A percentile compares a stretch with the other conserved stretches of the same genome.
These are phyloP conservation scores for Microascus cirrosus DNA, from an alignment of 2,329 filamentous ascomycete genomes.

Conservation along the genomic window DNA sequence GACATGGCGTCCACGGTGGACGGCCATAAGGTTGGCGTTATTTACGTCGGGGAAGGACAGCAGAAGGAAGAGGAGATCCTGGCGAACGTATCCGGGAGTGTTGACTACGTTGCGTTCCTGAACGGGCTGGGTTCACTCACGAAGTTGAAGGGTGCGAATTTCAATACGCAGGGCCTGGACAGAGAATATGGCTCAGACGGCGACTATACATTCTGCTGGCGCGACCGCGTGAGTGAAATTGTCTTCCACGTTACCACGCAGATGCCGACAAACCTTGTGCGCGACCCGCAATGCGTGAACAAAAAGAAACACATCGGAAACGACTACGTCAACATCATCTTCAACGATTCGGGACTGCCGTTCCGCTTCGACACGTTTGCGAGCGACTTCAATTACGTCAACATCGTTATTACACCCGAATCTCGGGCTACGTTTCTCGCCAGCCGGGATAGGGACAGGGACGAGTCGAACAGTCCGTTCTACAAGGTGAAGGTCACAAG, in stretches of 20 bases:
- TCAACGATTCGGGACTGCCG: constrained; percentile 86
- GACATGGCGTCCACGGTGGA: constrained; percentile 86
- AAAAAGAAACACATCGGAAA: constrained; percentile 97
- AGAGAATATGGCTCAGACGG: constrained; percentile 68
- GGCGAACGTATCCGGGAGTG: constrained; percentile 73
- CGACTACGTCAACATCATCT: constrained; percentile 95
- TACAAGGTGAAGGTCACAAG: constrained; percentile 87
- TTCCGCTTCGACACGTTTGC: constrained; percentile 89
- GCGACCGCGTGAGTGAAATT: constrained; percentile 87
- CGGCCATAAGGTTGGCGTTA: constrained; percentile 87
- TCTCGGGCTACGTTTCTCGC: constrained; percentile 68
- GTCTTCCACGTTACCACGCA: constrained; percentile 94
- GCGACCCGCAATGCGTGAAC: constrained; percentile 62
- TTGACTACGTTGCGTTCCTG: constrained; percentile 80
- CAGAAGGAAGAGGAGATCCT: constrained; percentile 74
- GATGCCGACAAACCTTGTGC: constrained; percentile 81
- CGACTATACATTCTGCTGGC: constrained; percentile 84
- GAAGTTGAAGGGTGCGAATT: constrained; percentile 67
- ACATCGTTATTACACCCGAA: constrained; percentile 89
- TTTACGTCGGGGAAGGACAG: constrained; percentile 86
- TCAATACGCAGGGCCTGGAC: constrained; percentile 90
- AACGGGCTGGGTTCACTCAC: constrained; percentile 73
- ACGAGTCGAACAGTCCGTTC: constrained; percentile 38
- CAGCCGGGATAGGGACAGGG: constrained; percentile 30
- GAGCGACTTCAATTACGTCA: constrained; percentile 91